These are phyloP conservation scores for Solanum pinnatisectum DNA, from an alignment of 257 asterid genomes.

Conservation along the genomic window DNA sequence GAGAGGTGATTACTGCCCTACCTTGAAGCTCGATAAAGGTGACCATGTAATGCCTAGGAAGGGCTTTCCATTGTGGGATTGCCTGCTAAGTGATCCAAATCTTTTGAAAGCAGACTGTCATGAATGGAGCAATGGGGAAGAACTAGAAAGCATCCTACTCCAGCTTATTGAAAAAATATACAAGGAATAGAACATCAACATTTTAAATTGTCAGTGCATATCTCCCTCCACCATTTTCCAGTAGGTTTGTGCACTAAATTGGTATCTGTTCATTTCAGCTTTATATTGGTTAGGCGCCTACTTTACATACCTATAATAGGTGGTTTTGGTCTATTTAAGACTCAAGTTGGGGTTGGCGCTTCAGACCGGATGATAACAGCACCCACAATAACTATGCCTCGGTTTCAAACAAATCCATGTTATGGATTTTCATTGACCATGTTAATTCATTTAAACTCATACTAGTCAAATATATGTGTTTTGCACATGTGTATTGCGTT, in stretches of 20 bases:
- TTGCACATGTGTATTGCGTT: not conserved
- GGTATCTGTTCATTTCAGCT: no score
- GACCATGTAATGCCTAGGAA: slow-evolving; percentile 64
- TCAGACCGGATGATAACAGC: not conserved
- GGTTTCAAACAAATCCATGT: not conserved
- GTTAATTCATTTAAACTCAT: not conserved
- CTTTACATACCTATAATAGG: not conserved
- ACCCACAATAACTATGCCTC: not conserved
- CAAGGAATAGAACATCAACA: slow-evolving; percentile 1
- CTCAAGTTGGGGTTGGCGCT: not conserved
- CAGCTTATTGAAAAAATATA: slow-evolving; percentile 23
- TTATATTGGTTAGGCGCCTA: no score
- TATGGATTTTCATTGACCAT: not conserved
- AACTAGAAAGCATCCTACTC: slow-evolving; percentile 44
- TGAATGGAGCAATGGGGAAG: slow-evolving; percentile 61
- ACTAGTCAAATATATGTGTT: not conserved
- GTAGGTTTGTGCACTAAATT: not conserved
- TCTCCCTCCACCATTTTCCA: not conserved
- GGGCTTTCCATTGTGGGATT: slow-evolving; percentile 38
- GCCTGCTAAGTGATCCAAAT: slow-evolving; percentile 22
- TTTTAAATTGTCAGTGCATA: not conserved
- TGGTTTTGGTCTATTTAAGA: not conserved
- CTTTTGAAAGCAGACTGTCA: slow-evolving; percentile 50
- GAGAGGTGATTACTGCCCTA: slow-evolving; percentile 71
- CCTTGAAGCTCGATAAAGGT: slow-evolving; percentile 45